Evolutionary conservation across 2,329 filamentous ascomycete species (phyloP), one percentile per base, ranked within the genome.

Genomic region (Penicillium nordicum): DNA sequence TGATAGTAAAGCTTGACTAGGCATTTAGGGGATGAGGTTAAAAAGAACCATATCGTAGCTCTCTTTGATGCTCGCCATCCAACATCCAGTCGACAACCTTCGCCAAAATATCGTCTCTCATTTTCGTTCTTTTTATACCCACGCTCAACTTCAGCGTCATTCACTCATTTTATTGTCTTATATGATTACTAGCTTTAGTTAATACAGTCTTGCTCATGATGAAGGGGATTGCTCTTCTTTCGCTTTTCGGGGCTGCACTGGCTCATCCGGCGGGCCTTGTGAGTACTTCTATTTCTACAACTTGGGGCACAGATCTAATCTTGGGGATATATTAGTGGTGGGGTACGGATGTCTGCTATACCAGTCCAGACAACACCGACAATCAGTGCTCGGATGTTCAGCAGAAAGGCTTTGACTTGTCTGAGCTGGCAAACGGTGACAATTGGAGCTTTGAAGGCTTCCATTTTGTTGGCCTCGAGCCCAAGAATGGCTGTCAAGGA

Each of bases 381-480:
- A 93, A 94, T 78, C 75, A 86, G 65, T 96, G 92, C 75, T 84
- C 82, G 53, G 70, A 80, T 25, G 75, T 84, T 63, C 89, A 94
- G 76, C 74, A 81, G 62, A 61, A 67, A 29, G 91, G 90, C 44
- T 93, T 89, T 72, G 78, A 87, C 78, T 96, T 88, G 83, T 75
- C 74, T 29, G 82, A 84, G 61, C 79, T 95, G 23, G 67, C 70
- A 57, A 63, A 77, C 29, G 89, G 88, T 43, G 66, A 71, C 21
- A 84, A 95, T 73, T 74, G 72, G 65, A 76, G 71, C 66, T 95
- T 89, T 72, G 84, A 84, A 49, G 88, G 85, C 67, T 90, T 92
- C 76, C 76, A 80, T 59, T 92, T 91, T 79, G 80, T 76, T 51
- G 89, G 89, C 65, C 92, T 86, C 78, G 78, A 77, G 48, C 93